Percentiles rank a stretch among this genome's conserved stretches.
Evolutionary conservation across 768 basidiomycete genomes (phyloP).

Genomic region (Russula virescens): DNA sequence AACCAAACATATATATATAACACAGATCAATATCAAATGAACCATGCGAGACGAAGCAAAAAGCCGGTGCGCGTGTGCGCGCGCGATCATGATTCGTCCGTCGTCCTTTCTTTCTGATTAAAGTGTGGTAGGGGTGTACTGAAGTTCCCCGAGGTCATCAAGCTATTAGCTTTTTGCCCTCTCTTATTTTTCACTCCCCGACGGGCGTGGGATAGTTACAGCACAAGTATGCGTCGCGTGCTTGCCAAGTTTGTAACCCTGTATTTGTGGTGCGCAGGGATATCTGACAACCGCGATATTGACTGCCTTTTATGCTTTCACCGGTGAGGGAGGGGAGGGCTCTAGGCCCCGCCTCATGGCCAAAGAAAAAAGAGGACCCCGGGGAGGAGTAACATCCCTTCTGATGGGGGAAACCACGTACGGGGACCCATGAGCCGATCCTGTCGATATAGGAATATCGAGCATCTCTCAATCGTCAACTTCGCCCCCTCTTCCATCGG

Average conservation of each 20-base stretch:
- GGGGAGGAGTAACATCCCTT: neutral
- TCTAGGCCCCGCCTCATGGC: slow-evolving; percentile 9
- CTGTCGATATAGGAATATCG: neutral
- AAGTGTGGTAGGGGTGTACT: neutral
- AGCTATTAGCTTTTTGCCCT: slow-evolving; percentile 2
- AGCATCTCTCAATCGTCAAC: neutral
- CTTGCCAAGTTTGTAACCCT: neutral
- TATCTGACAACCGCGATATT: slow-evolving; percentile 3
- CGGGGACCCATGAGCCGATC: neutral
- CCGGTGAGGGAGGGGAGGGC: neutral
- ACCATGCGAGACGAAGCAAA: neutral
- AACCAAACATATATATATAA: neutral
- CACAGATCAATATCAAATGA: neutral
- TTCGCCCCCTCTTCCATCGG: neutral
- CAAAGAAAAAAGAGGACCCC: neutral
- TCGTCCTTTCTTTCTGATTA: neutral
- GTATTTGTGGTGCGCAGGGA: neutral
- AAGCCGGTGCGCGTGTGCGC: neutral
- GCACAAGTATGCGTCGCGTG: neutral
- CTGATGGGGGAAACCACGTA: neutral
- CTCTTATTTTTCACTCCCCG: neutral
- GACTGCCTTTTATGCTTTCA: slow-evolving; percentile 1
- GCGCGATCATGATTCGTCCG: neutral
- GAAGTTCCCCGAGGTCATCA: neutral
- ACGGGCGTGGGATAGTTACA: neutral